These are phyloP conservation scores for Lanzia echinophila DNA, from an alignment of 2,329 filamentous ascomycete genomes.

Conservation along the genomic window DNA sequence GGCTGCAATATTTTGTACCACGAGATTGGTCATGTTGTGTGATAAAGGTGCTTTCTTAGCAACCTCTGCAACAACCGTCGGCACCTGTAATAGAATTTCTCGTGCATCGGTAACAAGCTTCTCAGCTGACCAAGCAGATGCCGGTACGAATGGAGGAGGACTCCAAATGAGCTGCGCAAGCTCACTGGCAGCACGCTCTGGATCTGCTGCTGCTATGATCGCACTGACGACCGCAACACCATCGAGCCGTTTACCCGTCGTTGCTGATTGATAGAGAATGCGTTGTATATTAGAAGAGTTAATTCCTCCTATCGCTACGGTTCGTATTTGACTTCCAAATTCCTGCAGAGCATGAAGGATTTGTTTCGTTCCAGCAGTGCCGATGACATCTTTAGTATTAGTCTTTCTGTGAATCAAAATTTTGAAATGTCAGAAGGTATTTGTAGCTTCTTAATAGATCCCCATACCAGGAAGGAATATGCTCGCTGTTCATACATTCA, in stretches of 20 bases:
- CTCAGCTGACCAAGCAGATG: conserved; percentile 9
- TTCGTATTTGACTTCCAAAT: conserved; percentile 39
- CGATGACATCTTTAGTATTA: conserved; percentile 77
- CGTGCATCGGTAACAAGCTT: conserved; percentile 20
- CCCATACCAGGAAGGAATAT: no score
- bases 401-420: conserved; percentile 57
- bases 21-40: conserved; percentile 96
- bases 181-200: conserved; percentile 53
- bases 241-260: conserved; percentile 53
- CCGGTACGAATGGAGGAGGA: conserved; percentile 24
- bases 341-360: conserved; percentile 54
- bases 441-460: no score
- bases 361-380: conserved; percentile 60
- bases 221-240: conserved; percentile 88
- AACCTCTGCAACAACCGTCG: conserved; percentile 51
- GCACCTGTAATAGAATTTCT: conserved; percentile 20
- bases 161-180: conserved; percentile 49
- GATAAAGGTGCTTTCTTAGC: conserved; percentile 62
- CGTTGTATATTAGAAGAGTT: conserved; percentile 68
- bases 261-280: conserved; percentile 63
- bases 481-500: no score
- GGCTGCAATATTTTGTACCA: conserved; percentile 91
- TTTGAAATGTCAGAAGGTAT: not conserved
- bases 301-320: conserved; percentile 86
- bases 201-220: conserved; percentile 67